Conservation (phyloP, 345 rosid genomes). For the Euclidium syriacum region DNA sequence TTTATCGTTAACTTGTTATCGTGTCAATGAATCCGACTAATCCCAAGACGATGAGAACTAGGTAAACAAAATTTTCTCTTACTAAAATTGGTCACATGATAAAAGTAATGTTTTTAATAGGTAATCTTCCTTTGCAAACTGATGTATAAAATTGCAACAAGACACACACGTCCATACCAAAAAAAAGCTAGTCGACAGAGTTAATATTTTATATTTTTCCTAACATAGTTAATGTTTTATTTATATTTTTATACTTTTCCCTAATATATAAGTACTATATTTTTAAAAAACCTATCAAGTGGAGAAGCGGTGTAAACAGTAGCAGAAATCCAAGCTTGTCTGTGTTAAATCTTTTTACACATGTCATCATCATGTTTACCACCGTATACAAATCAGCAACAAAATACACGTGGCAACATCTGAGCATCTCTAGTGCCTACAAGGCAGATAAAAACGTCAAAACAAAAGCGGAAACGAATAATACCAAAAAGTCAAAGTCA, state of each 20-base stretch:
- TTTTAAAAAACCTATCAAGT: not conserved
- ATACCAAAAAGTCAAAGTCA: constrained; percentile 23
- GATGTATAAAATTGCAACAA: too few species aligned
- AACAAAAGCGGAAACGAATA: constrained; percentile 23
- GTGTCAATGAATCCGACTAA: too few species aligned
- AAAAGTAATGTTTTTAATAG: too few species aligned
- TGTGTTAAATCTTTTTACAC: not conserved
- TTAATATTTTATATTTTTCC: not conserved
- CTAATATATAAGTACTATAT: too few species aligned
- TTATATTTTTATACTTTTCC: not conserved
- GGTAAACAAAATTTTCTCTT: too few species aligned
- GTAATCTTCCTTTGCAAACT: too few species aligned
- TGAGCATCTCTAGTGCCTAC: constrained; percentile 12
- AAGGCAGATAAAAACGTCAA: constrained; percentile 20
- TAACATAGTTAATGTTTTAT: not conserved
- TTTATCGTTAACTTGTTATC: too few species aligned
- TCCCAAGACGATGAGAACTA: too few species aligned
- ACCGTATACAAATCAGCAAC: not conserved
- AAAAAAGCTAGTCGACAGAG: not conserved
- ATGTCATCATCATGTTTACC: constrained; percentile 11
- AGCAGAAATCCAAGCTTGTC: constrained; percentile 19
- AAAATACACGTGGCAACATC: constrained; percentile 5
- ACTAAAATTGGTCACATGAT: too few species aligned
- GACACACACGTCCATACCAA: not conserved
- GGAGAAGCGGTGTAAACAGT: constrained; percentile 15